Evolutionary conservation across 306 rosid species (phyloP), one percentile per base, ranked within the genome.

Genomic region (Dalbergia oliveri): DNA sequence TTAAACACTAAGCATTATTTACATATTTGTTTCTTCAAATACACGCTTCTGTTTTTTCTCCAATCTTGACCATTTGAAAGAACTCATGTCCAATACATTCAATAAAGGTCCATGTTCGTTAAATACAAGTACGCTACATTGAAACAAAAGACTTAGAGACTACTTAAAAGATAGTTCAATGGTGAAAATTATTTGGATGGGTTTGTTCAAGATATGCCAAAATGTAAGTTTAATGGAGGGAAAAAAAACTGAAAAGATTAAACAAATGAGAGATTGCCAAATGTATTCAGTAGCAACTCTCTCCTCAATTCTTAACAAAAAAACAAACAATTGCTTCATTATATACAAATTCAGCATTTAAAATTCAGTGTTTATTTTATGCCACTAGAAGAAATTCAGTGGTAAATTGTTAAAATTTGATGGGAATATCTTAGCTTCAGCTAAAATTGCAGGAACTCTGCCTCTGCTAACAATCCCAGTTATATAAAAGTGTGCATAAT

Each of bases 121-220:
- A 50, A 12, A 49, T 15, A 41, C 5, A 73, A 67, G 41, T 9
- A 44, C 67, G 33, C 50, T 10, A 3, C 19, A 54, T 23, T 79
- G 80, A 53, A 79, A 63, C 72, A 45, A 74, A 50, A 73, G 67
- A 31, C 50, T 39, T 71, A 18, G 59, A 31, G 60, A 70, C 54
- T 49, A 70, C 19, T 59, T 47, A 47, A 23, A 45, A 31, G 16
- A 33, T 19, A 79, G 44, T 45, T 47, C 26, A 18, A 11, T 58
- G 50, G 8, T 7, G 14, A 54, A 77, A 37, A 26, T 26, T 1
- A 26, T 26, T 67, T 44, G 33, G 53, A n/a, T 45, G 49, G n/a
- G 70, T 26, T 61, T 75, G 62, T 49, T 47, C 34, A 62, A 66
- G 63, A 45, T 15, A 74, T 43, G n/a, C 14, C 35, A 34, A 19